These are phyloP conservation scores for Persicaria tinctoria DNA, from an alignment of 148 eudicot genomes.

Conservation along the genomic window DNA sequence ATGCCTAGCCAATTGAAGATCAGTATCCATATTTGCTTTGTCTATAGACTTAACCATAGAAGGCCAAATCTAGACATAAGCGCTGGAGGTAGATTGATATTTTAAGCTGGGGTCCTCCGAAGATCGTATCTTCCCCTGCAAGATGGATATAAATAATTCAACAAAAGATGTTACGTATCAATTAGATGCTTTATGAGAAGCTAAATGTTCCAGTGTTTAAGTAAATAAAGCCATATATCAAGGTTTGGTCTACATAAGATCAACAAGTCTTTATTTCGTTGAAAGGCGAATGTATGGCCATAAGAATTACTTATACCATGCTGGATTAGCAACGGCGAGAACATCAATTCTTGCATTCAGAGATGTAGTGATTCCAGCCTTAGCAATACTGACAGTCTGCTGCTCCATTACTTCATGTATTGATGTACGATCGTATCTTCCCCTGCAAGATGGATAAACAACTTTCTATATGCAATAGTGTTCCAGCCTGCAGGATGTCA, in stretches of 20 bases:
- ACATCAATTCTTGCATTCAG: slow-evolving; percentile 96
- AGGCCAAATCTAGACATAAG: slow-evolving; percentile 98
- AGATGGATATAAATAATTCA: slow-evolving; percentile 7
- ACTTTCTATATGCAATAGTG: too few relatives aligned
- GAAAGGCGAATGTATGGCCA: background rate
- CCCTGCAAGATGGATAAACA: too few relatives aligned
- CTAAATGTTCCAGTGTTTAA: background rate
- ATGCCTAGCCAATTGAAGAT: slow-evolving; percentile 97
- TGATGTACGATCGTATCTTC: slow-evolving; percentile 63
- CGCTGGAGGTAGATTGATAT: slow-evolving; percentile 98
- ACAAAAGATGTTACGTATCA: background rate
- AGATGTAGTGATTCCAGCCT: slow-evolving; percentile 99
- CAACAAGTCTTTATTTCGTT: background rate
- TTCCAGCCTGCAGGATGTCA: too few relatives aligned
- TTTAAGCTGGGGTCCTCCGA: slow-evolving; percentile 97
- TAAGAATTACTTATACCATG: slow-evolving; percentile 45
- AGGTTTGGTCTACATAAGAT: background rate
- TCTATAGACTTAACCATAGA: slow-evolving; percentile 71
- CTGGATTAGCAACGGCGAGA: slow-evolving; percentile 99
- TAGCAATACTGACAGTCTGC: slow-evolving; percentile 99
- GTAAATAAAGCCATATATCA: background rate
- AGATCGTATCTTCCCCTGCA: slow-evolving; percentile 98
- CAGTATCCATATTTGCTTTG: slow-evolving; percentile 95
- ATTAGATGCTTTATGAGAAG: background rate
- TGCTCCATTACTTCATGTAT: slow-evolving; percentile 99